Conservation (phyloP, 768 basidiomycete genomes). For the Pleurotus salmoneostramineus region DNA sequence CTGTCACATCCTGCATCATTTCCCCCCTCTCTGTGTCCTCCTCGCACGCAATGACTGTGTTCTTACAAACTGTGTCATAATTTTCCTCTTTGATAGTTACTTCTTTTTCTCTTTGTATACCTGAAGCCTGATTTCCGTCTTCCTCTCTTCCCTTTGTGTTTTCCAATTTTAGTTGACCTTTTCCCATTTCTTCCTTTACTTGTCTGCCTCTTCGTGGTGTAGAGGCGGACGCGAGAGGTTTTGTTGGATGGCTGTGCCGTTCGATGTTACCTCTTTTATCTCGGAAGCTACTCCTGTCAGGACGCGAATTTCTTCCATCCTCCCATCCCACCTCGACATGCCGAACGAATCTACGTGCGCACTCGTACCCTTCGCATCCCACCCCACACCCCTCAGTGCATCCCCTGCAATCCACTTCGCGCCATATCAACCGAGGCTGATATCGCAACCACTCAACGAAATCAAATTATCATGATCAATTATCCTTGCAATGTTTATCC, state of each 20-base stretch:
- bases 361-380: not conserved
- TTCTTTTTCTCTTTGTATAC: not conserved
- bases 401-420: not conserved
- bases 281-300: not conserved
- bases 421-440: not conserved
- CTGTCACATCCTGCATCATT: not conserved
- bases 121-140: not conserved
- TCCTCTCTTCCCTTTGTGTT: conserved; percentile 10
- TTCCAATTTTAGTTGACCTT: conserved; percentile 13
- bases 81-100: conserved; percentile 1
- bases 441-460: no score
- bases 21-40: not conserved
- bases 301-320: not conserved
- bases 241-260: conserved; percentile 7
- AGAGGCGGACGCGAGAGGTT: not conserved
- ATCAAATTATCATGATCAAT: no score
- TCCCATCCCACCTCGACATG: not conserved
- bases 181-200: conserved; percentile 14
- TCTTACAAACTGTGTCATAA: conserved; percentile 14
- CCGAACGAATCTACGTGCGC: not conserved
- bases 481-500: no score
- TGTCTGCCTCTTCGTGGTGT: conserved; percentile 9
- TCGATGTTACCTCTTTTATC: conserved; percentile 14
- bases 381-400: not conserved
- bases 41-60: conserved; percentile 3